Evolutionary conservation across 2,329 filamentous ascomycete genomes (phyloP), one percentile per base, ranked within the genome.

Genomic region (Chaetomiaceae sp.): DNA sequence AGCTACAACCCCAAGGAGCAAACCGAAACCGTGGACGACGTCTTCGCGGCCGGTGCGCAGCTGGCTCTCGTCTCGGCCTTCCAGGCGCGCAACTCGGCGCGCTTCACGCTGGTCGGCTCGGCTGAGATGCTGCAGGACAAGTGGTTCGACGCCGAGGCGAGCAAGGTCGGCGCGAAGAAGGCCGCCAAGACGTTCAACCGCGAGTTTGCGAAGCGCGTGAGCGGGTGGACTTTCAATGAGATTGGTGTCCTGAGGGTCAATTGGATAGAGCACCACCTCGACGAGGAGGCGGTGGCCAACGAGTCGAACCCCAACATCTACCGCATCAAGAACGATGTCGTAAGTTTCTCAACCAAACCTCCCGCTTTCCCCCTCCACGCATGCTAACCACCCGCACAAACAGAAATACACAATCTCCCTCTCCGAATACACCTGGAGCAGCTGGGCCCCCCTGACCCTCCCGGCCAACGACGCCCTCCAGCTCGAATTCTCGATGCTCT

Each of bases 401-500:
- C 14, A 95, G 89, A 81, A 85, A 55, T 96, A 91, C 75, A 80
- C 78, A 64, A 92, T 97, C 66, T 91, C 92, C 58, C 64, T 99
- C 48, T 96, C 91, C 21, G 90, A 96, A 69, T 96, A 89, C 69
- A 71, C 72, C 44, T 83, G 82, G 73, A 82, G 88, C 67, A 79
- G 83, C 65, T 95, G 85, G 75, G 71, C 74, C 5, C 87, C 91
- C 40, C 96, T 90, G 71, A 74, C 74, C 35, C 74, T 87, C 17
- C 83, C 89, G 19, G 65, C 76, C 8, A 76, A 72, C 55, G 93
- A 99, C 66, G 77, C 75, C 23, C 66, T 99, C 30, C 93, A 99
- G 70, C 87, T 99, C 55, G 93, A 99, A 70, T 96, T 97, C 76
- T 91, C 85, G 73, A 99, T 97, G 93, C 86, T 99, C 41, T 96